A percentile compares a stretch with the other conserved stretches of the same genome.
Evolutionary conservation across 164 flowering plant genomes (phyloP).

Genomic region (Stephania cephalantha): DNA sequence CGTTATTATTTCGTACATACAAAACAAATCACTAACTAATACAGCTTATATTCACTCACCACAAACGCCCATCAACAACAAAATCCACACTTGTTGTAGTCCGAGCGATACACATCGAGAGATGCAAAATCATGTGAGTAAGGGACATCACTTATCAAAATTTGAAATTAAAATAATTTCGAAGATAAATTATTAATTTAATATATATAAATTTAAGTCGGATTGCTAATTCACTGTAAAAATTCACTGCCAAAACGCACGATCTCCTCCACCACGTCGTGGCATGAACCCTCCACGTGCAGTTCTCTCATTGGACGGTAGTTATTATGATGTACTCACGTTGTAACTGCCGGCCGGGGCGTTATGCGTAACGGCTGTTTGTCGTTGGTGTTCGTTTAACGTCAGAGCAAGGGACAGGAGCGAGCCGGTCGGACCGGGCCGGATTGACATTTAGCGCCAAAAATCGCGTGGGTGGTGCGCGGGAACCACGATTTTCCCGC

Average conservation of each 20-base stretch:
- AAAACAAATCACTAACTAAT: too few relatives aligned
- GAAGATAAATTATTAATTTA: not conserved
- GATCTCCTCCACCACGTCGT: conserved; percentile 9
- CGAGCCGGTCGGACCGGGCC: conserved; percentile 1
- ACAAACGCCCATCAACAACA: too few relatives aligned
- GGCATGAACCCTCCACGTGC: not conserved
- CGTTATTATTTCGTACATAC: not conserved
- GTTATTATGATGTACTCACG: not conserved
- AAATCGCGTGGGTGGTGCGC: not conserved
- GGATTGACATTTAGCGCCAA: not conserved
- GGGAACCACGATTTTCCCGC: conserved; percentile 14
- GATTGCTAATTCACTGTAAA: not conserved
- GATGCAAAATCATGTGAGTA: too few relatives aligned
- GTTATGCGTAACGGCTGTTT: conserved; percentile 2
- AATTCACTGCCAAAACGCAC: not conserved
- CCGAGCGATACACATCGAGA: too few relatives aligned
- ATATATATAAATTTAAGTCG: not conserved
- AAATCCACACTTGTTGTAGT: too few relatives aligned
- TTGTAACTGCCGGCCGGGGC: not conserved
- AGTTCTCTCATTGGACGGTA: not conserved
- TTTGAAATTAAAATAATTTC: too few relatives aligned
- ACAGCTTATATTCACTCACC: too few relatives aligned
- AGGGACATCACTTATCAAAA: too few relatives aligned
- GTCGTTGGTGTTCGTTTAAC: not conserved
- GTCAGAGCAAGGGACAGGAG: conserved; percentile 6